phyloP scores from a whole-genome alignment of 371 early-diverging fungal genomes.

The Mucor lusitanicus region DNA sequence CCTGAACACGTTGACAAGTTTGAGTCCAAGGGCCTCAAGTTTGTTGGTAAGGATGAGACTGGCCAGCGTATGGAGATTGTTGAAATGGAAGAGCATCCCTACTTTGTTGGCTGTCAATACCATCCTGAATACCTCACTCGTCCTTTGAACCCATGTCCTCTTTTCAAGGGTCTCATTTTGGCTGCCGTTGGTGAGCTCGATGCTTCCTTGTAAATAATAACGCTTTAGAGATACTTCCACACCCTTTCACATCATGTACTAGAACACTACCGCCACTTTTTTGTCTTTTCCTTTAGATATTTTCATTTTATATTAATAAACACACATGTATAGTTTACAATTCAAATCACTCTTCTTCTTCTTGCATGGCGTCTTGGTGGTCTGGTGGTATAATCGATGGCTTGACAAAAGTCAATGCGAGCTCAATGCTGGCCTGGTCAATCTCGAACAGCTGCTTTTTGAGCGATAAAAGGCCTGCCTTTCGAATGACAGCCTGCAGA shows the following conservation, averaged over 20 bases:
- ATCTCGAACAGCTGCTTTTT: constrained; percentile 13
- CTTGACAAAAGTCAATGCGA: constrained; percentile 10
- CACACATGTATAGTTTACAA: not conserved
- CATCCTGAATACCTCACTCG: constrained; percentile 99
- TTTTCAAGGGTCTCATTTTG: constrained; percentile 91
- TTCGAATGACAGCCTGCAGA: constrained; percentile 76
- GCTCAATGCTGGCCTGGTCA: constrained; percentile 12
- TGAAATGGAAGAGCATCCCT: constrained; percentile 92
- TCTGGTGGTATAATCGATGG: constrained; percentile 11
- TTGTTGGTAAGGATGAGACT: constrained; percentile 93
- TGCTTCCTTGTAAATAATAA: constrained; percentile 21
- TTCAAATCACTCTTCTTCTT: too few species aligned
- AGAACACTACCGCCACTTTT: not conserved
- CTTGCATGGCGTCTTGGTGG: constrained; percentile 1
- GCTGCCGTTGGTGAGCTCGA: constrained; percentile 69
- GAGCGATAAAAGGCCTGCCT: constrained; percentile 70
- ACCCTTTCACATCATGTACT: not conserved
- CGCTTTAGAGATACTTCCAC: not conserved
- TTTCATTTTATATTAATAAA: not conserved
- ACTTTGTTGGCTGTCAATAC: constrained; percentile 97
- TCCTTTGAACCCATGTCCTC: constrained; percentile 90
- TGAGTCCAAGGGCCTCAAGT: constrained; percentile 86
- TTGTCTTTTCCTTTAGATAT: constrained; percentile 3
- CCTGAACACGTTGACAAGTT: constrained; percentile 76
- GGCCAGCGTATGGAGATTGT: constrained; percentile 97